A percentile compares a stretch with the other conserved stretches of the same genome.
phyloP scores from a whole-genome alignment of 805 yeast species.

The Nakazawaea ernobii region DNA sequence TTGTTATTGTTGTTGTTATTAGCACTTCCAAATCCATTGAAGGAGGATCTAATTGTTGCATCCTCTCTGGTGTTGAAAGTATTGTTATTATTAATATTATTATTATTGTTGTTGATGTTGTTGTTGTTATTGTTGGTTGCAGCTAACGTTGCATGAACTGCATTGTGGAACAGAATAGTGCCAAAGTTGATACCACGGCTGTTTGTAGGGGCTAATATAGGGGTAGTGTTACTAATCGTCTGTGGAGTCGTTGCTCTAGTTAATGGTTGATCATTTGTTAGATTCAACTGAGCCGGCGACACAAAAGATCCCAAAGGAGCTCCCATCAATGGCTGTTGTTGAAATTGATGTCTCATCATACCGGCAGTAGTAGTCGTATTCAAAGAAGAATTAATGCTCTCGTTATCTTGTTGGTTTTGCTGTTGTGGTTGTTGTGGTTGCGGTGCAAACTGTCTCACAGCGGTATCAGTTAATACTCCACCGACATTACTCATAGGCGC shows the following conservation, averaged over 20 bases:
- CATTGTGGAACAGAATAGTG: constrained; percentile 11
- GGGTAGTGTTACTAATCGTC: background rate
- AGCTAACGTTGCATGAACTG: constrained; percentile 10
- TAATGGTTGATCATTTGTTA: constrained; percentile 1
- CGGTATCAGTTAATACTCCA: constrained; percentile 2
- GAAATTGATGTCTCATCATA: constrained; percentile 4
- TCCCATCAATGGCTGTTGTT: constrained; percentile 2
- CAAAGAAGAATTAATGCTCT: constrained; percentile 4
- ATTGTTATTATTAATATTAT: background rate
- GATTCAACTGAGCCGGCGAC: constrained; percentile 1
- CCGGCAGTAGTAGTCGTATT: constrained; percentile 9
- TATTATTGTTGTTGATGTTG: background rate
- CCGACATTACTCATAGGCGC: constrained; percentile 6
- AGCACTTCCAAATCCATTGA: background rate
- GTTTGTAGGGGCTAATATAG: constrained; percentile 10
- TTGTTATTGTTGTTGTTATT: background rate
- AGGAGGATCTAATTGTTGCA: background rate
- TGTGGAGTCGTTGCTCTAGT: constrained; percentile 4
- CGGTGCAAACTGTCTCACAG: background rate
- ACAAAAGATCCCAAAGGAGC: constrained; percentile 4
- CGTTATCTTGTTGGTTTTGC: constrained; percentile 2
- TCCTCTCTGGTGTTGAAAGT: no score
- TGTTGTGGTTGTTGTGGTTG: background rate
- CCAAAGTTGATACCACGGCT: constrained; percentile 7
- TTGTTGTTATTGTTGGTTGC: constrained; percentile 4